These are phyloP conservation scores for Pisolithus marmoratus DNA, from an alignment of 768 basidiomycete species.

Conservation along the genomic window DNA sequence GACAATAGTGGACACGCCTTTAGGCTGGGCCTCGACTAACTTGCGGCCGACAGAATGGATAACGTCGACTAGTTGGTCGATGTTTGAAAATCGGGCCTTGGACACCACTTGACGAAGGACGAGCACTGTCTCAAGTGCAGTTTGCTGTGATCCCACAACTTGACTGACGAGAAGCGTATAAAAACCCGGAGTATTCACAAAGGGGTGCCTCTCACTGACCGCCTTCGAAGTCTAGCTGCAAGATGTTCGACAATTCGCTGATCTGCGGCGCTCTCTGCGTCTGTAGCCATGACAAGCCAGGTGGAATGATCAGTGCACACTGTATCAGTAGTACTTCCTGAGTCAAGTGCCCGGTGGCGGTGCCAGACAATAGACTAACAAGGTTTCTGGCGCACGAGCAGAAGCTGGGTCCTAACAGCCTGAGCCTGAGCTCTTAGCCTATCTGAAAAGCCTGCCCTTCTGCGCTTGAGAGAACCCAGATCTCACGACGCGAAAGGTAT, in stretches of 20 bases:
- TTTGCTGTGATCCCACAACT: conserved; percentile 83
- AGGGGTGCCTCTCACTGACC: conserved; percentile 41
- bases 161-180: conserved; percentile 48
- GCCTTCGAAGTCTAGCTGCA: conserved; percentile 62
- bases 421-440: no score
- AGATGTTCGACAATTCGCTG: conserved; percentile 63
- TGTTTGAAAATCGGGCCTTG: conserved; percentile 77
- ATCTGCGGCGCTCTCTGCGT: conserved; percentile 32
- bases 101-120: conserved; percentile 88
- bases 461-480: no score
- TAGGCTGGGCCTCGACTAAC: conserved; percentile 88
- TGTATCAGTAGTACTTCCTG: no score
- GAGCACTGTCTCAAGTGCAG: conserved; percentile 84
- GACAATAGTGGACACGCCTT: conserved; percentile 51
- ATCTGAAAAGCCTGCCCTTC: no score
- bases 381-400: no score
- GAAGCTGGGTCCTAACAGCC: no score
- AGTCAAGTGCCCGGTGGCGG: no score
- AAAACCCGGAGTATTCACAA: not conserved
- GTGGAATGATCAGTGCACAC: not conserved
- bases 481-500: no score
- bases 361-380: no score
- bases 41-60: conserved; percentile 76
- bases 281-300: conserved; percentile 37
- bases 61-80: conserved; percentile 77